Evolutionary conservation across 768 basidiomycete genomes (phyloP).

Genomic region (Tubosaeta sp.): DNA sequence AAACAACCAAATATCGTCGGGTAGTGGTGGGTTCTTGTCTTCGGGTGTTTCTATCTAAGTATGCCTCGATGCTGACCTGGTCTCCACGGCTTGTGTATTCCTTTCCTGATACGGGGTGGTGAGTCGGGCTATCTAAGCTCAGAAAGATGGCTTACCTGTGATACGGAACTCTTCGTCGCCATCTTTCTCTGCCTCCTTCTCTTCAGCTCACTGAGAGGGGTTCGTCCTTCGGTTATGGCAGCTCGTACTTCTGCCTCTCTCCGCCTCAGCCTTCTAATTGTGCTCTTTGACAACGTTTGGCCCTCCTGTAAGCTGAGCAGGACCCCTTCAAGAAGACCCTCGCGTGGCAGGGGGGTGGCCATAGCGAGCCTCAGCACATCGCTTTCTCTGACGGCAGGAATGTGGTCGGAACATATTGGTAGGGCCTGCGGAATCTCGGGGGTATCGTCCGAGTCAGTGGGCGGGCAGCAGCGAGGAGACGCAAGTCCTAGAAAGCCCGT

Average conservation of each 20-base stretch:
- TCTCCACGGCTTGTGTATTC: too few species aligned
- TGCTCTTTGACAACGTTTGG: constrained; percentile 22
- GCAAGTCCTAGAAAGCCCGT: constrained; percentile 23
- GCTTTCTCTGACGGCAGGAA: neutral
- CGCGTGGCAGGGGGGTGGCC: constrained; percentile 19
- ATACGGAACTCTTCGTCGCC: neutral
- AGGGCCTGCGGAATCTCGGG: constrained; percentile 14
- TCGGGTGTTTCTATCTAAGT: too few species aligned
- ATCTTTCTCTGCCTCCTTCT: constrained; percentile 19
- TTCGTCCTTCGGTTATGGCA: constrained; percentile 20
- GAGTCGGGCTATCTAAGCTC: too few species aligned
- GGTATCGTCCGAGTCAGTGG: constrained; percentile 12
- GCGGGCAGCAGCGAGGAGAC: neutral
- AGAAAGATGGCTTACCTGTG: constrained; percentile 9
- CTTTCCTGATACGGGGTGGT: too few species aligned
- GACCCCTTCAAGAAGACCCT: constrained; percentile 17
- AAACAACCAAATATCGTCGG: neutral
- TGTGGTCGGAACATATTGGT: constrained; percentile 17
- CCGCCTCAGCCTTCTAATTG: constrained; percentile 21
- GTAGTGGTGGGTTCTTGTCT: too few species aligned
- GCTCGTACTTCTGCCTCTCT: constrained; percentile 19
- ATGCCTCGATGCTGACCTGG: too few species aligned
- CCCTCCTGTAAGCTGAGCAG: constrained; percentile 23
- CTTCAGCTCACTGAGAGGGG: constrained; percentile 20
- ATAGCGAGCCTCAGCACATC: constrained; percentile 16